phyloP scores from a whole-genome alignment of 345 rosid species.

The Populus ilicifolia region DNA sequence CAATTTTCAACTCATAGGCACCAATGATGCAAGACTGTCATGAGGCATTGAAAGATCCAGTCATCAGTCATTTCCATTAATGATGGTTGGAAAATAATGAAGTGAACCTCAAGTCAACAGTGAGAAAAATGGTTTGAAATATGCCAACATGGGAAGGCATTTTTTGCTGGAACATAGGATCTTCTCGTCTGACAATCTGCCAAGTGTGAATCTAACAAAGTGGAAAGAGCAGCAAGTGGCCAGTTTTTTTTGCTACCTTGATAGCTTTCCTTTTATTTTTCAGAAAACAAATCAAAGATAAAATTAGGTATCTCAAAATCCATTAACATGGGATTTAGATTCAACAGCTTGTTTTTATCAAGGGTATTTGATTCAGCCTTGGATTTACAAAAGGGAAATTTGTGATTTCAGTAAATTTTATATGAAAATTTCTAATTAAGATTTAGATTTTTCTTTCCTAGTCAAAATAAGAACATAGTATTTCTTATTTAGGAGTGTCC shows the following conservation, averaged over 20 bases:
- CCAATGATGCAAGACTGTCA: background rate
- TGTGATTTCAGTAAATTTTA: background rate
- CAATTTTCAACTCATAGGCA: background rate
- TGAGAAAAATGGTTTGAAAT: background rate
- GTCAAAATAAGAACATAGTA: background rate
- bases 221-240: background rate
- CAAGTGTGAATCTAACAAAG: background rate
- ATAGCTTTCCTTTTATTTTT: background rate
- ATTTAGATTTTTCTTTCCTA: background rate
- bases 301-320: background rate
- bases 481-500: background rate
- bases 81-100: background rate
- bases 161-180: background rate
- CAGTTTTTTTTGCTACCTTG: background rate
- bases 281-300: background rate
- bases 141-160: background rate
- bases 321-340: background rate
- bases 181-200: background rate
- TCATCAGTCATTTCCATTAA: background rate
- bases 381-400: background rate
- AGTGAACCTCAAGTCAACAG: background rate
- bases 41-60: background rate
- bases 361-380: background rate
- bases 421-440: background rate
- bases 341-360: background rate